These are phyloP conservation scores for Cercophora scortea DNA, from an alignment of 495 filamentous ascomycete genomes.

Conservation along the genomic window DNA sequence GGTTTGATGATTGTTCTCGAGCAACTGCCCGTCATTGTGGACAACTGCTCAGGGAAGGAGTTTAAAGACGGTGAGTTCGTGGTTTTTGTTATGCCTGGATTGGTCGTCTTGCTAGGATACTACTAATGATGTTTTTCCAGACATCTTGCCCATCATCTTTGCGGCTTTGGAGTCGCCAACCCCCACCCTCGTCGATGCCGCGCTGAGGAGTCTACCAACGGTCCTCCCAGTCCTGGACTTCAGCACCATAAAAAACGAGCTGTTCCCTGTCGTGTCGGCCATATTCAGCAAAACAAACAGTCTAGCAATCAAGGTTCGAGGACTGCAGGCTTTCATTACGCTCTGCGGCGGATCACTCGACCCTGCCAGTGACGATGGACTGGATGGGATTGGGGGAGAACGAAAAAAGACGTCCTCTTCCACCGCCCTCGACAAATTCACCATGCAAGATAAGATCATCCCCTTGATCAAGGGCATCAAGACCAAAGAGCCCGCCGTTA, in stretches of 20 bases:
- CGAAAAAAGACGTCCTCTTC: slow-evolving; percentile 53
- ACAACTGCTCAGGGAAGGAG: slow-evolving; percentile 79
- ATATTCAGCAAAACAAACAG: slow-evolving; percentile 91
- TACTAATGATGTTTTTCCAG: slow-evolving; percentile 32
- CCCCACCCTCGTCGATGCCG: slow-evolving; percentile 77
- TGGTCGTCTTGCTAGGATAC: not conserved
- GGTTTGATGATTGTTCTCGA: slow-evolving; percentile 85
- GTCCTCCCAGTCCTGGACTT: slow-evolving; percentile 84
- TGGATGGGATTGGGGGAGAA: slow-evolving; percentile 55
- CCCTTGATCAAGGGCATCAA: slow-evolving; percentile 89
- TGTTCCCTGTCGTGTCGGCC: slow-evolving; percentile 81
- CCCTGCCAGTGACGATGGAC: slow-evolving; percentile 49
- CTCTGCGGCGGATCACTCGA: slow-evolving; percentile 72
- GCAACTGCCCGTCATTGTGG: slow-evolving; percentile 63
- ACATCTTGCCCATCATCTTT: slow-evolving; percentile 78
- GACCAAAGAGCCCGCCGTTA: slow-evolving; percentile 94
- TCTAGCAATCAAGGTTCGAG: slow-evolving; percentile 86
- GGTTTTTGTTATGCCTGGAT: not conserved
- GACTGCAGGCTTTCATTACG: slow-evolving; percentile 79
- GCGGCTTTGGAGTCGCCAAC: slow-evolving; percentile 80
- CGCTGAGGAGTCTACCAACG: slow-evolving; percentile 62
- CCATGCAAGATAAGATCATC: slow-evolving; percentile 92
- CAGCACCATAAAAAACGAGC: slow-evolving; percentile 88
- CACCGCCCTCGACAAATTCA: slow-evolving; percentile 85
- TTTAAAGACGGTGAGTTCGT: slow-evolving; percentile 75